Percentiles rank a stretch among this genome's conserved stretches.
phyloP scores from a whole-genome alignment of 164 flowering plant genomes.

The Chimonanthus salicifolius region DNA sequence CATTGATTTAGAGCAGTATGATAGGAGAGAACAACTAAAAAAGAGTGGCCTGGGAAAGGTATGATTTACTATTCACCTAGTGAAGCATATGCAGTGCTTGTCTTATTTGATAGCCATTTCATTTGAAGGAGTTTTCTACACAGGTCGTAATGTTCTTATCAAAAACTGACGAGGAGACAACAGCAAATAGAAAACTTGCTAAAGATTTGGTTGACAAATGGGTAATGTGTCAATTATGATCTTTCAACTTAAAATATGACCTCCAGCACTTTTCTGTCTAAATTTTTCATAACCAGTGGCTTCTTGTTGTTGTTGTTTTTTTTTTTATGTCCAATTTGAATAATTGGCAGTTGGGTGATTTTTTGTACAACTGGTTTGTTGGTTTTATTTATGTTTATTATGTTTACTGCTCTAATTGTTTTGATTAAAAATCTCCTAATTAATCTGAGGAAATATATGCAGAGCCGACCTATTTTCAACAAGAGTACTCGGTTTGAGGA shows the following conservation, averaged over 20 bases:
- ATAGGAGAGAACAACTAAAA: slow-evolving; percentile 79
- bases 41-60: slow-evolving; percentile 96
- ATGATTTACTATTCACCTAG: background rate
- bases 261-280: background rate
- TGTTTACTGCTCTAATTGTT: background rate
- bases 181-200: slow-evolving; percentile 83
- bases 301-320: background rate
- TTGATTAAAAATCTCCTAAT: background rate
- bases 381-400: background rate
- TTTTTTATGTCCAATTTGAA: background rate
- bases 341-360: too few species aligned
- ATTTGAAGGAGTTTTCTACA: slow-evolving; percentile 7
- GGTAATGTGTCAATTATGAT: slow-evolving; percentile 41
- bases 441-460: slow-evolving; percentile 20
- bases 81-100: background rate
- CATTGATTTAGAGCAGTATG: slow-evolving; percentile 77
- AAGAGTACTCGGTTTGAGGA: slow-evolving; percentile 98
- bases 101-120: background rate
- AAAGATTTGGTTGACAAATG: slow-evolving; percentile 97
- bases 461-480: slow-evolving; percentile 97
- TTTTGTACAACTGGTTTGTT: background rate
- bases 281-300: background rate
- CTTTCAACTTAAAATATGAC: background rate
- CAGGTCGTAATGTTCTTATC: slow-evolving; percentile 99
- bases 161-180: slow-evolving; percentile 90